Conservation (phyloP, 2,329 filamentous ascomycete species). For the Ascochyta pisi region DNA sequence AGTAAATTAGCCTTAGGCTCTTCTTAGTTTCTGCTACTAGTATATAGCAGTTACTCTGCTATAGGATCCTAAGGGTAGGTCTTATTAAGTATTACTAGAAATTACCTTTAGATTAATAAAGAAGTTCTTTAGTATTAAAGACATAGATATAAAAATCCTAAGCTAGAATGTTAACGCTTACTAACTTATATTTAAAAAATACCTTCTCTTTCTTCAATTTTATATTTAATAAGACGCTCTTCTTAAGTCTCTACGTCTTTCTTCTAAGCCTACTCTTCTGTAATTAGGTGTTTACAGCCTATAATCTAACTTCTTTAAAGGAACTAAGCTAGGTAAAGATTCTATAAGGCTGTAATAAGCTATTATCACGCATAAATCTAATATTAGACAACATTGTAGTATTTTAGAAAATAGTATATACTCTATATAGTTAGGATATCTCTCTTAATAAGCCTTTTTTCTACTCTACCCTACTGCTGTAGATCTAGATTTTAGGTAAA, state of each 20-base stretch:
- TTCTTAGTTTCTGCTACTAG: not conserved
- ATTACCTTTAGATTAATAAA: not conserved
- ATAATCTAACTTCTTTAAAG: not conserved
- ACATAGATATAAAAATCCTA: not conserved
- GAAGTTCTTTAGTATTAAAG: not conserved
- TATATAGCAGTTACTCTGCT: not conserved
- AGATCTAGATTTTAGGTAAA: not conserved
- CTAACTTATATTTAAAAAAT: not conserved
- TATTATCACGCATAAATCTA: not conserved
- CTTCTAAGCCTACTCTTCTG: not conserved
- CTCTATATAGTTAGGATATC: not conserved
- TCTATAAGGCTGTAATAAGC: not conserved
- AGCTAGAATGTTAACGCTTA: not conserved
- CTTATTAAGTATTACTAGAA: not conserved
- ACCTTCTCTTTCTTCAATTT: not conserved
- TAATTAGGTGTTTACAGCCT: not conserved
- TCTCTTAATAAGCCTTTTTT: not conserved
- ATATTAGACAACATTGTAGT: not conserved
- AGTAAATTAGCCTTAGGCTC: conserved; percentile 5
- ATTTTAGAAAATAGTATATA: not conserved
- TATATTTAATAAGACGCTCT: not conserved
- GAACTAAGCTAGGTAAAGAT: not conserved
- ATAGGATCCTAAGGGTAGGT: not conserved
- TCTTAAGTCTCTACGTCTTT: not conserved
- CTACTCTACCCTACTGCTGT: not conserved